Evolutionary conservation across 495 filamentous ascomycete species (phyloP).

Genomic region (Usnea hakonensis): DNA sequence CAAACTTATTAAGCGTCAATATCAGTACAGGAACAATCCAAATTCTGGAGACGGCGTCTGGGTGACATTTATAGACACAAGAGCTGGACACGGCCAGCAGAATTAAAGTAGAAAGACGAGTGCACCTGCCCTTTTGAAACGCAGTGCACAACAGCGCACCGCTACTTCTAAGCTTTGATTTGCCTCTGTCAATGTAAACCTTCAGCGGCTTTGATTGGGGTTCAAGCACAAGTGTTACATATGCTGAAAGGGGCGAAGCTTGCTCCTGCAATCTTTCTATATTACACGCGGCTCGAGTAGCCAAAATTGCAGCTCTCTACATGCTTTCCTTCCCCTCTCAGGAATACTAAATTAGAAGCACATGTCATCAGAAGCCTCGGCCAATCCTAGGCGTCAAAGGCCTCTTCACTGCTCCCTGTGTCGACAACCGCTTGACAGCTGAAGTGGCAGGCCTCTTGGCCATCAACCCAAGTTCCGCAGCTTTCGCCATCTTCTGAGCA

Average conservation of each 20-base stretch:
- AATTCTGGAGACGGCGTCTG: no score
- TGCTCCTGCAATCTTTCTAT: not conserved
- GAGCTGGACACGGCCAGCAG: no score
- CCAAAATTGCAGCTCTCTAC: not conserved
- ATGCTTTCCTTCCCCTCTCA: not conserved
- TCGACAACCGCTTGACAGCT: conserved; percentile 24
- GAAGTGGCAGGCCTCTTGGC: conserved; percentile 15
- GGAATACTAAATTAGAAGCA: not conserved
- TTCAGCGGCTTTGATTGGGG: no score
- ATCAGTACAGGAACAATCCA: no score
- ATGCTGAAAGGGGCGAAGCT: not conserved
- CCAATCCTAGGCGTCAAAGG: conserved; percentile 30
- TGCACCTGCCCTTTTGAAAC: no score
- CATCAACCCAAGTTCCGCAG: conserved; percentile 13
- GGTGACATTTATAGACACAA: no score
- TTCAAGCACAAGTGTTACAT: no score
- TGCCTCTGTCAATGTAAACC: no score
- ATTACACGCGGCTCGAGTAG: not conserved
- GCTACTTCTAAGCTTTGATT: no score
- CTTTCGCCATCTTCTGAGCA: conserved; percentile 20
- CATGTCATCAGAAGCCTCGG: conserved; percentile 25
- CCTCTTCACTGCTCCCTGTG: conserved; percentile 31
- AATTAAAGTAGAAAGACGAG: no score
- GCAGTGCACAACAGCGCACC: no score
- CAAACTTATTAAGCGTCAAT: no score